Base-by-base conservation (phyloP, 192 early-diverging fungal species). In the Paraglomus brasilianum region DNA sequence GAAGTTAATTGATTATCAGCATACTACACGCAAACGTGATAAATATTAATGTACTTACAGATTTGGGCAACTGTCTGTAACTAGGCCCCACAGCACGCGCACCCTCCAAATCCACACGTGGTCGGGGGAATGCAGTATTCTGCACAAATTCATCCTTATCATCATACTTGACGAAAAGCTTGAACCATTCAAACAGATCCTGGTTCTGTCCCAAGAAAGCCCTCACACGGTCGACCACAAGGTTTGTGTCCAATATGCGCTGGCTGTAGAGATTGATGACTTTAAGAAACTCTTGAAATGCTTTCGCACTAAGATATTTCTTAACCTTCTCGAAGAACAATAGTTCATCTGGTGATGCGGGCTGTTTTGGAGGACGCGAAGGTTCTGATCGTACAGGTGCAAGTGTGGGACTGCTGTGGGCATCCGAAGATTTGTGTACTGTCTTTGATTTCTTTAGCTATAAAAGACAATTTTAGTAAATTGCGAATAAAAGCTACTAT, bases 271-370 rank as follows among this genome's bases (percentile, higher is more conserved):
- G 75, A 59, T 97, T 97, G 21, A 99, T 79, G 2, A 98, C 79
- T 75, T 97, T 98, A 51, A 99, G 82, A 77, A 99, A 99, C 75
- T 99, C 96, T 77, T 91, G 92, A 75, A 97, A 99, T 14, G 82
- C 77, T 56, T 94, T 95, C 81, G 94, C 91, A 3, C 87, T 86
- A 61, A 99, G 93, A 70, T 87, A 82, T 41, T 85, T 84, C 72
- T 94, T 95, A 64, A 93, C 91, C 13, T 89, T 85, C 63, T 98
- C 96, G 82, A 99, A 98, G 70, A 98, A 93, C 41, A 92, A 91
- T 6, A 94, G 80, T 74, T 99, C 97, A 55, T 97, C 94, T 8
- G 80, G 75, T 0, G 88, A 80, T 11, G 77, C 57, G 5, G 76
- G 75, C 47, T 75, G 76, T 2, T 55, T 41, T 10, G 40, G 14